Percentiles rank a stretch among this genome's conserved stretches.
Evolutionary conservation across 306 rosid species (phyloP).

Genomic region (Comarum palustre): DNA sequence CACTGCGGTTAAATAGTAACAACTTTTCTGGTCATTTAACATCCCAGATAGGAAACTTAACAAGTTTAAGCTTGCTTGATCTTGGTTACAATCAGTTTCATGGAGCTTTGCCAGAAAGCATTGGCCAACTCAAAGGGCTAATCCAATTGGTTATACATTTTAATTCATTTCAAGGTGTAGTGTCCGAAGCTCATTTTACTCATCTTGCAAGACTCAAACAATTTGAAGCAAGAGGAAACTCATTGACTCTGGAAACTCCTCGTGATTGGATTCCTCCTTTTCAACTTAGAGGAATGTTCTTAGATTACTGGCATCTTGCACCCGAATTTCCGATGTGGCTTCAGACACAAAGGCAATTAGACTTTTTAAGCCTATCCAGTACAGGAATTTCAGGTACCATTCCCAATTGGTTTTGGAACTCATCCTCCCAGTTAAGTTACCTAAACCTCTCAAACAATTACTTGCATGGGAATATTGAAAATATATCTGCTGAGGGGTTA

Average conservation of each 20-base stretch:
- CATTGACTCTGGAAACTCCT: neutral
- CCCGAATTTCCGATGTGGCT: conserved; percentile 41
- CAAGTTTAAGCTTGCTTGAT: neutral
- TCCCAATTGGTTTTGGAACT: conserved; percentile 13
- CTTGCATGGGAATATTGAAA: conserved; percentile 24
- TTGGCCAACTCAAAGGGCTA: neutral
- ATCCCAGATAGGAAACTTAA: neutral
- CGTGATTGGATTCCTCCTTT: conserved; percentile 21
- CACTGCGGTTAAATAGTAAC: fast-evolving
- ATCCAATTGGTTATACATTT: fast-evolving
- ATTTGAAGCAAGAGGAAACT: neutral
- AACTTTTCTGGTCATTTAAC: conserved; percentile 15
- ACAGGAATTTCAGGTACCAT: conserved; percentile 7
- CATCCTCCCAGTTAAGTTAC: neutral
- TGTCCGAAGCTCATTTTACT: conserved; percentile 18
- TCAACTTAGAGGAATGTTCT: conserved; percentile 17
- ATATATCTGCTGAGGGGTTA: too few relatives aligned
- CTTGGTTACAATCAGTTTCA: neutral
- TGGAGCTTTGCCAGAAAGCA: conserved; percentile 14
- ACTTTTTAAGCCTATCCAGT: conserved; percentile 5
- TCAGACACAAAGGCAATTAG: conserved; percentile 4
- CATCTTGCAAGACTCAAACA: neutral
- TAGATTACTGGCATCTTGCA: conserved; percentile 27
- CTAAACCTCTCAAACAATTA: conserved; percentile 31
- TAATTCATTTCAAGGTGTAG: neutral